Conservation (phyloP, 1,284 basidiomycete genomes). For the Tausonia pullulans region DNA sequence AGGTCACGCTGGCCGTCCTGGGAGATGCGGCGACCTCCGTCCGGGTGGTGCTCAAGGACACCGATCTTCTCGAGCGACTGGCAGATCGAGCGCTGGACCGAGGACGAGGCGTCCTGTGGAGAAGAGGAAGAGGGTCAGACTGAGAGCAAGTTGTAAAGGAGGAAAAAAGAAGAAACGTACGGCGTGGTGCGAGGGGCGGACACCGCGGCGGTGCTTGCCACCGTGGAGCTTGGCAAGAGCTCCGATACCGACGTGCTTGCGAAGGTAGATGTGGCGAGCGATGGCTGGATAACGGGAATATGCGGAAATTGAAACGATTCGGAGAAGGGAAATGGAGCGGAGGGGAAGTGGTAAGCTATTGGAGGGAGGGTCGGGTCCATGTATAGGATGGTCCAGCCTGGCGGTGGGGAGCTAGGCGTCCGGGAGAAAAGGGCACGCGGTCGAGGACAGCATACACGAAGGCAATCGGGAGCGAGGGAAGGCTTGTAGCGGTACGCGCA, state of each 20-base stretch:
- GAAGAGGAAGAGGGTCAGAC: too few relatives aligned
- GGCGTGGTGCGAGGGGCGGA: constrained; percentile 89
- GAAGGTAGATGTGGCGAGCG: constrained; percentile 98
- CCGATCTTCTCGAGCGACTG: constrained; percentile 98
- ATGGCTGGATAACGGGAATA: constrained; percentile 43
- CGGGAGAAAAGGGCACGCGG: not conserved
- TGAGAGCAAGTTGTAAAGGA: too few relatives aligned
- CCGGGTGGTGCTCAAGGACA: constrained; percentile 84
- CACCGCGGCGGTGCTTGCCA: constrained; percentile 85
- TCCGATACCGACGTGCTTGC: constrained; percentile 96
- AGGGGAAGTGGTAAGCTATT: not conserved
- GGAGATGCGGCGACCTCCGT: constrained; percentile 90
- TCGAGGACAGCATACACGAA: not conserved
- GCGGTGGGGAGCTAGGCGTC: not conserved
- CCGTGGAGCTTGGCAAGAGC: constrained; percentile 95
- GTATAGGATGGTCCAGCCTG: constrained; percentile 11
- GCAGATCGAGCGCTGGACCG: constrained; percentile 81
- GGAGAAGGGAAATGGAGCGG: not conserved
- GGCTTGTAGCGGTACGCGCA: too few relatives aligned
- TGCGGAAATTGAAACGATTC: constrained; percentile 42
- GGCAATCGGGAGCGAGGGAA: not conserved
- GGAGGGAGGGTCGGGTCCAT: constrained; percentile 10
- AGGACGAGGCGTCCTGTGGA: constrained; percentile 55
- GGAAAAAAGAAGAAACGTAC: too few relatives aligned
- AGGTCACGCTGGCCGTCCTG: constrained; percentile 71